Conservation (phyloP, 345 rosid species). For the Eucalyptus pumila region DNA sequence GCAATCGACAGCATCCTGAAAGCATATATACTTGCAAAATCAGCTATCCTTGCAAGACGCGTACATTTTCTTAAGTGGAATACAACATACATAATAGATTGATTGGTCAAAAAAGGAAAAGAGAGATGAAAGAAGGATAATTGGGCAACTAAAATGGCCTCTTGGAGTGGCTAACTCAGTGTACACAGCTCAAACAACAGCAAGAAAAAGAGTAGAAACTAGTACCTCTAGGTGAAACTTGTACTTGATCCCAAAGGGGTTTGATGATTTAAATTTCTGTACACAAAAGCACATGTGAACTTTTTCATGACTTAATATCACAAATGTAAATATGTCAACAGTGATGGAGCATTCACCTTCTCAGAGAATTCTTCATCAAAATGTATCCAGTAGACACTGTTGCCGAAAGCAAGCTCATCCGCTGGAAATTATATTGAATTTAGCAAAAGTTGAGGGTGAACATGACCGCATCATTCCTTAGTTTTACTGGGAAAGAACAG, state of each 20-base stretch:
- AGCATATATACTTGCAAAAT: not conserved
- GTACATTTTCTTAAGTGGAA: not conserved
- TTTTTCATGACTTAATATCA: not conserved
- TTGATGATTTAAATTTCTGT: slow-evolving; percentile 78
- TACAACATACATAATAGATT: not conserved
- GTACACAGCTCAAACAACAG: not conserved
- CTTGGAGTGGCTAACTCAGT: not conserved
- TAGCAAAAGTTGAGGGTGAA: not conserved
- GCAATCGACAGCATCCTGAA: slow-evolving; percentile 96
- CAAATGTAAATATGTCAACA: not conserved
- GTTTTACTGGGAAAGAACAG: not conserved
- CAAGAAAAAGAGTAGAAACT: not conserved
- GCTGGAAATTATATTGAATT: slow-evolving; percentile 36
- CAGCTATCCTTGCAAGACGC: not conserved
- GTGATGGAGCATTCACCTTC: slow-evolving; percentile 29
- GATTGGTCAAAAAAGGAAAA: not conserved
- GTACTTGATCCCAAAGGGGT: slow-evolving; percentile 80
- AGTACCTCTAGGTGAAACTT: slow-evolving; percentile 85
- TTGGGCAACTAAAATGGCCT: not conserved
- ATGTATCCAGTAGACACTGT: slow-evolving; percentile 80
- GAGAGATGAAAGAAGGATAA: not conserved
- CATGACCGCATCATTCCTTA: not conserved
- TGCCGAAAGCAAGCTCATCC: slow-evolving; percentile 59
- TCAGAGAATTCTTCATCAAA: slow-evolving; percentile 77
- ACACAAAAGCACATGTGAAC: not conserved